Evolutionary conservation across 495 filamentous ascomycete species (phyloP).

Genomic region (Margaritispora aquatica): DNA sequence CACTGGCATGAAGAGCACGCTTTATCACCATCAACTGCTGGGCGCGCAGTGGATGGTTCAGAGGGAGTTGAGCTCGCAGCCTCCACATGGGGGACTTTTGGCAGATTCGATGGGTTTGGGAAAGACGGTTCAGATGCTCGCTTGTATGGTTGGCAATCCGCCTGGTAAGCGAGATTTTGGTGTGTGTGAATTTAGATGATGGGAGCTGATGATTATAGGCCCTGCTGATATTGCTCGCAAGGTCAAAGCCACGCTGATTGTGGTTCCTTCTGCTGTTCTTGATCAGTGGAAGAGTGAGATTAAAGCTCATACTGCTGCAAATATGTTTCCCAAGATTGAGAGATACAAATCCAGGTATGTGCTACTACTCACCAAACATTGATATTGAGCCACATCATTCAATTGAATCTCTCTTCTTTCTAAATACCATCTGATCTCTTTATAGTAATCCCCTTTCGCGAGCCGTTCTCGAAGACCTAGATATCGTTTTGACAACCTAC

Average conservation of each 20-base stretch:
- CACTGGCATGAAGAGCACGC: slow-evolving; percentile 37
- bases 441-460: neutral
- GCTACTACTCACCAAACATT: no score
- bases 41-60: slow-evolving; percentile 52
- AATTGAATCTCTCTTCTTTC: no score
- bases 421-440: neutral
- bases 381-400: no score
- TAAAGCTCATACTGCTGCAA: slow-evolving; percentile 8
- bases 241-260: slow-evolving; percentile 34
- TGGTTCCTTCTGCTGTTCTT: slow-evolving; percentile 46
- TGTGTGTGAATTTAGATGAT: neutral
- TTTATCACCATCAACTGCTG: slow-evolving; percentile 49
- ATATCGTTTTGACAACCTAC: slow-evolving; percentile 44
- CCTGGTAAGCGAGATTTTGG: neutral
- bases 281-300: slow-evolving; percentile 55
- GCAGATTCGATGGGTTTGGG: slow-evolving; percentile 62
- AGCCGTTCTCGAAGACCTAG: slow-evolving; percentile 11
- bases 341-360: slow-evolving; percentile 18
- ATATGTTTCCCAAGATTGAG: slow-evolving; percentile 21
- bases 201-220: neutral
- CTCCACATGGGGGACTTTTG: slow-evolving; percentile 47
- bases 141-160: slow-evolving; percentile 43
- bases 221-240: slow-evolving; percentile 11
- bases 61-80: slow-evolving; percentile 36
- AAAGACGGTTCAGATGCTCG: slow-evolving; percentile 48